Evolutionary conservation across 306 rosid genomes (phyloP).

Genomic region (Phaseolus lunatus): DNA sequence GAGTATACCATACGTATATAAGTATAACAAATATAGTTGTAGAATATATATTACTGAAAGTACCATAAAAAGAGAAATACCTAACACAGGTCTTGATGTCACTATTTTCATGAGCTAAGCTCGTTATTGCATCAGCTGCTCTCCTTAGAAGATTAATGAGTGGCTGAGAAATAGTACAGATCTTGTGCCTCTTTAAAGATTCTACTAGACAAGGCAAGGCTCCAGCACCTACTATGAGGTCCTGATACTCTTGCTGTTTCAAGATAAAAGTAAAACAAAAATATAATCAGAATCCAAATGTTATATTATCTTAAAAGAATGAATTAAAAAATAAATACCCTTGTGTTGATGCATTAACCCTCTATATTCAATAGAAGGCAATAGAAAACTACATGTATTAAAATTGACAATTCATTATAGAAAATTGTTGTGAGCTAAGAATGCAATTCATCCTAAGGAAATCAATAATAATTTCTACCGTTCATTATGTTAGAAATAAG

Average conservation of each 20-base stretch:
- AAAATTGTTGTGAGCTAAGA: too few species aligned
- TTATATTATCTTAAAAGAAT: neutral
- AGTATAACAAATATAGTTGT: neutral
- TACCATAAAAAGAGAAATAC: conserved; percentile 43
- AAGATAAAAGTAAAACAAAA: conserved; percentile 29
- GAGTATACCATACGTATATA: conserved; percentile 22
- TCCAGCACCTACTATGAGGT: conserved; percentile 67
- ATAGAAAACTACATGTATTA: neutral
- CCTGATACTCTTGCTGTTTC: conserved; percentile 67
- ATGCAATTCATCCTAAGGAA: too few species aligned
- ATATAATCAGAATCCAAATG: neutral
- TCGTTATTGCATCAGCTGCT: conserved; percentile 68
- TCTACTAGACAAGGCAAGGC: conserved; percentile 61
- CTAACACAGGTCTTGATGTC: conserved; percentile 62
- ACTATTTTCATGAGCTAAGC: conserved; percentile 68
- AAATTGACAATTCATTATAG: too few species aligned
- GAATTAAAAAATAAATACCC: neutral
- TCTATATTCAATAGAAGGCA: neutral
- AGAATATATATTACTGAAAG: neutral
- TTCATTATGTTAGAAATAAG: neutral
- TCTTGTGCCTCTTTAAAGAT: conserved; percentile 54
- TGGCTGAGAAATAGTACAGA: conserved; percentile 30
- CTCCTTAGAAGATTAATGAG: conserved; percentile 57
- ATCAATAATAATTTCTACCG: too few species aligned
- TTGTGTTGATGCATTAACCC: neutral